Evolutionary conservation across 2,329 filamentous ascomycete species (phyloP).

Genomic region (Chaetothyriales sp.): DNA sequence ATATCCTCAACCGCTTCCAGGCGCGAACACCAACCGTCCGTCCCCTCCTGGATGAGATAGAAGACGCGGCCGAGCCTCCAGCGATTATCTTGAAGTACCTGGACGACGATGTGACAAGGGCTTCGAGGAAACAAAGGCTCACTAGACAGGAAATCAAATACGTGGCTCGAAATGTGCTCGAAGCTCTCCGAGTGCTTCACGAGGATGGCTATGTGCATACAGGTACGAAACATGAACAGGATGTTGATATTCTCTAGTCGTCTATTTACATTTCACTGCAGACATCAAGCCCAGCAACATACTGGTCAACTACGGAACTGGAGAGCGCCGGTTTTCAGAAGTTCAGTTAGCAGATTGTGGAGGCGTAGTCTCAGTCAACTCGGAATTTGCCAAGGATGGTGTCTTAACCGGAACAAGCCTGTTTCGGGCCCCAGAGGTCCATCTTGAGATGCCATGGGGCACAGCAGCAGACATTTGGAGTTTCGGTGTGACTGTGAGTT

Average conservation of each 20-base stretch:
- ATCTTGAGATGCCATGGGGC: slow-evolving; percentile 16
- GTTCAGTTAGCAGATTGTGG: slow-evolving; percentile 16
- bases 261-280: slow-evolving; percentile 2
- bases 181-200: slow-evolving; percentile 11
- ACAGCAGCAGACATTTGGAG: slow-evolving; percentile 21
- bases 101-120: slow-evolving; percentile 17
- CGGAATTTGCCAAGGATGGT: not conserved
- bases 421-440: slow-evolving; percentile 18
- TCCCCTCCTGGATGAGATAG: not conserved
- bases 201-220: slow-evolving; percentile 15
- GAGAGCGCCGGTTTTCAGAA: slow-evolving; percentile 12
- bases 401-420: slow-evolving; percentile 6
- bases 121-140: slow-evolving; percentile 12
- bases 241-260: not conserved
- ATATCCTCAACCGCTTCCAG: slow-evolving; percentile 19
- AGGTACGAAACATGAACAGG: slow-evolving; percentile 4
- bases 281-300: slow-evolving; percentile 20
- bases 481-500: slow-evolving; percentile 17
- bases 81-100: slow-evolving; percentile 18
- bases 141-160: slow-evolving; percentile 14
- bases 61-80: slow-evolving; percentile 10
- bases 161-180: not conserved
- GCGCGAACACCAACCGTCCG: slow-evolving; percentile 6
- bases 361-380: not conserved
- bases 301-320: slow-evolving; percentile 14